Evolutionary conservation across 345 rosid genomes (phyloP), one percentile per base, ranked within the genome.

Genomic region (Nasturtium officinale): DNA sequence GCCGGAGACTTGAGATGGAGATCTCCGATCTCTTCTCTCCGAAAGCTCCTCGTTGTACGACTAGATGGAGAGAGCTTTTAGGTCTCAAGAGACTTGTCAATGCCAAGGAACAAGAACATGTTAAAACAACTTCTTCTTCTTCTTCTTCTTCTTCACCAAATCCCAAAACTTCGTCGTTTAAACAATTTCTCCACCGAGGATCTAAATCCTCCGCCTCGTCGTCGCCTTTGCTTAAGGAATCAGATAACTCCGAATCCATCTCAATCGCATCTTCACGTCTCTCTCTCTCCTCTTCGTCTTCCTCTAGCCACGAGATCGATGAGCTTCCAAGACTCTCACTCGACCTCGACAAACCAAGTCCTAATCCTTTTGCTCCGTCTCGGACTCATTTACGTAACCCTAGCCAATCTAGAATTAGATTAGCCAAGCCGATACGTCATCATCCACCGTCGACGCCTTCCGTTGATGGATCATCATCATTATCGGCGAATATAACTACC

Each of bases 41-140:
- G 0, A 90, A 87, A 70, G 96, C 97, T 26, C 97, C 96, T 4
- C 71, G 96, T 59, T 90, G 96, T 71, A 88, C 99, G 0, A 85
- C 93, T 51, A 80, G 97, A 20, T 94, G 96, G 98, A 73, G 80
- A 85, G 98, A 89, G 76, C 79, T 95, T 29, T 57, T 95, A 72
- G 93, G 99, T 11, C 80, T 95, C 45, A 95, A 84, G 79, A 90
- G 73, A 70, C 80, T 84, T 48, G 70, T 73, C 21, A 81, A 83
- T 61, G 33, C 79, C 53, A 82, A 85, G 59, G 6, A 82, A 11
- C 82, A 79, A 3, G 80, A 77, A 0, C 46, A 70, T 43, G 60
- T 8, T 47, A 62, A 25, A 83, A 35, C 56, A 2, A 28, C 67
- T 9, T 4, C 71, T 23, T 23, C 25, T 23, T n/a, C n/a, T 1